phyloP scores from a whole-genome alignment of 441 rosid genomes.

The Oxalis stricta region DNA sequence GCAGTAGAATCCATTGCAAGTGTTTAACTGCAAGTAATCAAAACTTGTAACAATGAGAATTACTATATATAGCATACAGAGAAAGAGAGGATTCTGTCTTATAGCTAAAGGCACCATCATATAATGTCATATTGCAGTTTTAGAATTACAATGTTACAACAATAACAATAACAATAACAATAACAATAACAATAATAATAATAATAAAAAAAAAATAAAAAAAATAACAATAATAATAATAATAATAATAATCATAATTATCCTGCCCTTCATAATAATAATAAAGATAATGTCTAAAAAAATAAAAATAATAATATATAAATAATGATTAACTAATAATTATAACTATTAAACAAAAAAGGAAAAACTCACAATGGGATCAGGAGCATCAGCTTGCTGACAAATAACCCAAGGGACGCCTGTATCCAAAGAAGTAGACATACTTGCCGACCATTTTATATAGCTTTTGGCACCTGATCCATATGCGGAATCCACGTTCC shows the following conservation, averaged over 20 bases:
- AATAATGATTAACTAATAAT: no score
- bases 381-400: conserved; percentile 67
- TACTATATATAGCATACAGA: no score
- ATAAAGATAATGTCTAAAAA: not conserved
- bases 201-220: not conserved
- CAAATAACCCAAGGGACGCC: conserved; percentile 85
- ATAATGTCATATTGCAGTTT: no score
- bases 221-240: no score
- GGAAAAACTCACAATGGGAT: conserved; percentile 42
- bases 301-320: not conserved
- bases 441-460: conserved; percentile 55
- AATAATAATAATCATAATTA: no score
- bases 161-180: not conserved
- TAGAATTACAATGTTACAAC: not conserved
- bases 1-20: conserved; percentile 70
- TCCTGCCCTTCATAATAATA: no score
- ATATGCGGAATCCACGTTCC: conserved; percentile 32
- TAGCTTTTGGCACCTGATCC: conserved; percentile 47
- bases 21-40: conserved; percentile 39
- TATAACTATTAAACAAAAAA: no score
- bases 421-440: conserved; percentile 57
- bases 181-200: not conserved
- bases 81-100: conserved; percentile 6
- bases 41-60: conserved; percentile 2
- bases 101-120: conserved; percentile 1